A percentile compares a stretch with the other conserved stretches of the same genome.
Evolutionary conservation across 2,329 filamentous ascomycete genomes (phyloP).

Genomic region (Fulvia fulva): DNA sequence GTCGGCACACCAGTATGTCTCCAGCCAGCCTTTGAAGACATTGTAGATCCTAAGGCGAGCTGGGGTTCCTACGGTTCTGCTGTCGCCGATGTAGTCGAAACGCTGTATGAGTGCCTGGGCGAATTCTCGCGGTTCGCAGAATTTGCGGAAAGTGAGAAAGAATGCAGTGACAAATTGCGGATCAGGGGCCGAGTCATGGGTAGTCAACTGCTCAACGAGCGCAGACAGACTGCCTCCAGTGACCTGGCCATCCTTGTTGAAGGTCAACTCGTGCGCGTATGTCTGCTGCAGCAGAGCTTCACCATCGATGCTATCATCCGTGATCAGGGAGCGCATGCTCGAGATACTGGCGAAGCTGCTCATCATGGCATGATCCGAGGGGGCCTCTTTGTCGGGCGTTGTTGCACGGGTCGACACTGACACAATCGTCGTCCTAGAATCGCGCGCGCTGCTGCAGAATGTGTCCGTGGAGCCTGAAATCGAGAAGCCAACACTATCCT

Average conservation of each 20-base stretch:
- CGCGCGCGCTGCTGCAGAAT: slow-evolving; percentile 66
- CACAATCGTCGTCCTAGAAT: slow-evolving; percentile 74
- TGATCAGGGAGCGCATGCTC: slow-evolving; percentile 60
- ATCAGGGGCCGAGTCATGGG: slow-evolving; percentile 88
- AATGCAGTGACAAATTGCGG: slow-evolving; percentile 90
- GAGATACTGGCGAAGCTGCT: slow-evolving; percentile 63
- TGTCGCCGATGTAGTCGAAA: slow-evolving; percentile 86
- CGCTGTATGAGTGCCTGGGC: slow-evolving; percentile 81
- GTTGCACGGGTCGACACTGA: slow-evolving; percentile 86
- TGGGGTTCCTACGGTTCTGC: slow-evolving; percentile 67
- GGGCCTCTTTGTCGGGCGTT: slow-evolving; percentile 64
- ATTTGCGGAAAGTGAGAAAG: slow-evolving; percentile 92
- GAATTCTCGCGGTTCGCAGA: slow-evolving; percentile 75
- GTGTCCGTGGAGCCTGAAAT: slow-evolving; percentile 76
- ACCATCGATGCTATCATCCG: slow-evolving; percentile 72
- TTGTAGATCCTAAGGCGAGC: slow-evolving; percentile 92
- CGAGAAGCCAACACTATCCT: slow-evolving; percentile 69
- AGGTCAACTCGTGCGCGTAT: slow-evolving; percentile 83
- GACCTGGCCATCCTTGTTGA: slow-evolving; percentile 93
- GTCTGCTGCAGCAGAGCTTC: slow-evolving; percentile 86
- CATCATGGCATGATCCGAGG: slow-evolving; percentile 51
- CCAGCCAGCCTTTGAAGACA: slow-evolving; percentile 93
- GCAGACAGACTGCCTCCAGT: slow-evolving; percentile 86
- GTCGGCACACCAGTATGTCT: slow-evolving; percentile 87
- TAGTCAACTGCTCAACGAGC: slow-evolving; percentile 89